Conservation (phyloP, 305 asterid genomes). For the Fraxinus xanthoxyloides region DNA sequence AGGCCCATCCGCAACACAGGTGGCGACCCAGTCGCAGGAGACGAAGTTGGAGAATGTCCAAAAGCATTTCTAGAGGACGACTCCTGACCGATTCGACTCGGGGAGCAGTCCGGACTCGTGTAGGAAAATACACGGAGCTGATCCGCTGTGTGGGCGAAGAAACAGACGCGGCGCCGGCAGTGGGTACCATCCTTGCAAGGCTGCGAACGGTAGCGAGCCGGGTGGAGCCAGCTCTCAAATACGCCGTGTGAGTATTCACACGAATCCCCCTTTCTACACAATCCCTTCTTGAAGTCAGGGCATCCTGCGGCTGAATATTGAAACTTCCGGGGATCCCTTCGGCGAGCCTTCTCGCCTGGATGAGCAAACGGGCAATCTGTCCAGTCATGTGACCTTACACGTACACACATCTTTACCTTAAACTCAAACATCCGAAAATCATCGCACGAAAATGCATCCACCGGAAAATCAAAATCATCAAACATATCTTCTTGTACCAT, state of each 20-base stretch:
- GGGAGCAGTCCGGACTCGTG: conserved; percentile 23
- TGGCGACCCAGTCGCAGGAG: conserved; percentile 33
- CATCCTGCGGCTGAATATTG: conserved; percentile 42
- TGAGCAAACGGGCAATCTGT: conserved; percentile 55
- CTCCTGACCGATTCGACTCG: conserved; percentile 18
- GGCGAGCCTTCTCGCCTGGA: conserved; percentile 56
- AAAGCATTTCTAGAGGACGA: conserved; percentile 24
- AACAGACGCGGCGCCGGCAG: conserved; percentile 47
- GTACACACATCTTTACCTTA: conserved; percentile 42
- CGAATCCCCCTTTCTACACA: conserved; percentile 38
- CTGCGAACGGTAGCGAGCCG: conserved; percentile 49
- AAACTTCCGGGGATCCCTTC: conserved; percentile 44
- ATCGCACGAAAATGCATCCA: conserved; percentile 44
- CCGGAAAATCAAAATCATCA: conserved; percentile 38
- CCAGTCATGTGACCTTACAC: conserved; percentile 54
- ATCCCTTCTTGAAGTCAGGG: conserved; percentile 41
- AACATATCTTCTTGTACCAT: conserved; percentile 15
- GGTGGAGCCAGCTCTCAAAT: conserved; percentile 53
- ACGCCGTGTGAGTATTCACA: conserved; percentile 54
- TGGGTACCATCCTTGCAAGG: conserved; percentile 52
- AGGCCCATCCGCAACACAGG: conserved; percentile 30
- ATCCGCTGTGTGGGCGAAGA: conserved; percentile 49
- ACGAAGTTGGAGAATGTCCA: conserved; percentile 24
- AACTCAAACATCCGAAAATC: conserved; percentile 48
- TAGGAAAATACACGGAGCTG: conserved; percentile 34